A percentile compares a stretch with the other conserved stretches of the same genome.
Conservation (phyloP, 305 asterid genomes). For the Lippia alba region DNA sequence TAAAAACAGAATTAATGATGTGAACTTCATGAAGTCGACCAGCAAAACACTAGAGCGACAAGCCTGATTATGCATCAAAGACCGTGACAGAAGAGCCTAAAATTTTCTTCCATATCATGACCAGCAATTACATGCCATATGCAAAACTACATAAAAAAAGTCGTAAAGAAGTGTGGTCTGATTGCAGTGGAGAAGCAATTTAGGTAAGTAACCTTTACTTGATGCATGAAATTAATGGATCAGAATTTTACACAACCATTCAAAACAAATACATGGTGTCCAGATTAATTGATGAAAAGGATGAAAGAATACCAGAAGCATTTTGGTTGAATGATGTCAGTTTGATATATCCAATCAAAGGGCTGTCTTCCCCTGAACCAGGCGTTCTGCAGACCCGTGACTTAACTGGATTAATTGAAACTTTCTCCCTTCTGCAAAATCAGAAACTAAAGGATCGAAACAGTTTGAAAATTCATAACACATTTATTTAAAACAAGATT, state of each 20-base stretch:
- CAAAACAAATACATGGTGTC: slow-evolving; percentile 1
- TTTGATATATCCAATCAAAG: slow-evolving; percentile 88
- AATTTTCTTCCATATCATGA: slow-evolving; percentile 12
- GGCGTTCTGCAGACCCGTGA: slow-evolving; percentile 79
- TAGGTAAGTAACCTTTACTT: slow-evolving; percentile 7
- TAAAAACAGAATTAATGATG: slow-evolving; percentile 35
- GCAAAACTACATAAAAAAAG: not conserved
- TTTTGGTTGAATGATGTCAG: slow-evolving; percentile 92
- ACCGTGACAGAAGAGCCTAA: not conserved
- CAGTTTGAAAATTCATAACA: slow-evolving; percentile 26
- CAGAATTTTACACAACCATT: slow-evolving; percentile 5
- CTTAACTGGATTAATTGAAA: slow-evolving; percentile 87
- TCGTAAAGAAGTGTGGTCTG: slow-evolving; percentile 5
- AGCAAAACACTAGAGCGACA: not conserved
- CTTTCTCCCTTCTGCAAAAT: slow-evolving; percentile 82
- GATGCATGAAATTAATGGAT: slow-evolving; percentile 14
- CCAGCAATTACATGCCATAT: slow-evolving; percentile 9
- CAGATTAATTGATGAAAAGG: slow-evolving; percentile 19
- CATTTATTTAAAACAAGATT: not conserved
- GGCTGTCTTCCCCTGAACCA: slow-evolving; percentile 63
- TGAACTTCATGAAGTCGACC: slow-evolving; percentile 13
- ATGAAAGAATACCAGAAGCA: slow-evolving; percentile 74
- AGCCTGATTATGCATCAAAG: slow-evolving; percentile 12
- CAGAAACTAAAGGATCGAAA: slow-evolving; percentile 40
- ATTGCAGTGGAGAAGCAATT: slow-evolving; percentile 17